phyloP scores from a whole-genome alignment of 1,284 basidiomycete genomes.

The Cryptococcus jaspeensis region DNA sequence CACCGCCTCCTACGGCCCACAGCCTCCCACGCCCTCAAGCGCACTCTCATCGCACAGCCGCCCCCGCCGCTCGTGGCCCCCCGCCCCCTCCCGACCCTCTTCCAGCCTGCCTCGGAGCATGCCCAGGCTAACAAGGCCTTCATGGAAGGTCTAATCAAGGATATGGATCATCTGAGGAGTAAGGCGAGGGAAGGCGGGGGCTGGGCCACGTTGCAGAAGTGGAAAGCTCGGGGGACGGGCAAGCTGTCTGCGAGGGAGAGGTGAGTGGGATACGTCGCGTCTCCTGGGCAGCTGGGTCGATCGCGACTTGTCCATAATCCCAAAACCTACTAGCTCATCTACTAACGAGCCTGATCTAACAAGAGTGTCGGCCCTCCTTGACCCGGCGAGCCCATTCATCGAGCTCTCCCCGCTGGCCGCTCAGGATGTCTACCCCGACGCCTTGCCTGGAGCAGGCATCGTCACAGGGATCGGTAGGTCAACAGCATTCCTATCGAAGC shows the following conservation, averaged over 20 bases:
- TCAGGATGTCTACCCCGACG: slow-evolving; percentile 79
- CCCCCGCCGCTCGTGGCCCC: slow-evolving; percentile 31
- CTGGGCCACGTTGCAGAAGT: slow-evolving; percentile 64
- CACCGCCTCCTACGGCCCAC: neutral
- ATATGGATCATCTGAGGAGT: slow-evolving; percentile 53
- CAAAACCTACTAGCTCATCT: neutral
- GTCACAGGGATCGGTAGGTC: slow-evolving; percentile 78
- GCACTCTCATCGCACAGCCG: slow-evolving; percentile 44
- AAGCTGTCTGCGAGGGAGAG: slow-evolving; percentile 86
- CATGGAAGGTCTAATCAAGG: slow-evolving; percentile 29
- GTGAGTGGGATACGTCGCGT: slow-evolving; percentile 51
- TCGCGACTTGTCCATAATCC: too few species aligned
- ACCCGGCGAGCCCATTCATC: slow-evolving; percentile 84
- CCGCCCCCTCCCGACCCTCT: slow-evolving; percentile 33
- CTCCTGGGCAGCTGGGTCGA: too few species aligned
- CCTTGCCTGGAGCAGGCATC: slow-evolving; percentile 83
- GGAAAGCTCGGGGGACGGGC: slow-evolving; percentile 70
- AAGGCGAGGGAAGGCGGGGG: slow-evolving; percentile 52
- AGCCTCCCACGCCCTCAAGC: slow-evolving; percentile 1
- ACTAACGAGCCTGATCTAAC: neutral
- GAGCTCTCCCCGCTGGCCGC: slow-evolving; percentile 85
- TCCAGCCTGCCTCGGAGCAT: slow-evolving; percentile 26
- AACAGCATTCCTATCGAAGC: too few species aligned
- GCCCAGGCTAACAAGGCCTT: slow-evolving; percentile 24
- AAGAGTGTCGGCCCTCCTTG: slow-evolving; percentile 68